phyloP scores from a whole-genome alignment of 176 grass and related monocot genomes.

The Pontederia crassipes region DNA sequence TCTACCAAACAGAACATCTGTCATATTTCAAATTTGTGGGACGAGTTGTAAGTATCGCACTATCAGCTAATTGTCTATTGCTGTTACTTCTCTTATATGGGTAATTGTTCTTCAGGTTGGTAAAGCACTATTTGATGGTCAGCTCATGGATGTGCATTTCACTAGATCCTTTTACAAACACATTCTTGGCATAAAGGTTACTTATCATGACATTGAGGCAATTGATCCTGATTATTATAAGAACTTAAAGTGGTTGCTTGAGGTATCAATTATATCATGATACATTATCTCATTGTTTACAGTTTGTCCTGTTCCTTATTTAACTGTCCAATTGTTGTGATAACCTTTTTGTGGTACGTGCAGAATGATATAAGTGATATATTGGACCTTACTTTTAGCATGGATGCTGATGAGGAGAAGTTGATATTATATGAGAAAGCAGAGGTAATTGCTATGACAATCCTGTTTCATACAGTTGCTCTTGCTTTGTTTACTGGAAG shows the following conservation, averaged over 20 bases:
- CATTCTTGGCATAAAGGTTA: slow-evolving; percentile 95
- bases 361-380: slow-evolving; percentile 97
- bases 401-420: slow-evolving; percentile 99
- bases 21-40: slow-evolving; percentile 99
- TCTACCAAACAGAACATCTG: slow-evolving; percentile 96
- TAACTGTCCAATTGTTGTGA: slow-evolving; percentile 14
- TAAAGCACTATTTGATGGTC: slow-evolving; percentile 94
- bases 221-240: slow-evolving; percentile 95
- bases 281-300: neutral
- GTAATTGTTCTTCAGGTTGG: slow-evolving; percentile 51
- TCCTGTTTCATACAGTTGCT: too few relatives aligned
- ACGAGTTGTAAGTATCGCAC: slow-evolving; percentile 64
- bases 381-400: slow-evolving; percentile 89
- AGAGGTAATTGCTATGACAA: slow-evolving; percentile 33
- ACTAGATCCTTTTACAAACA: slow-evolving; percentile 99
- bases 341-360: slow-evolving; percentile 22
- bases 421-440: slow-evolving; percentile 83
- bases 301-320: slow-evolving; percentile 2
- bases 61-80: slow-evolving; percentile 3
- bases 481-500: too few relatives aligned
- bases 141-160: slow-evolving; percentile 96
- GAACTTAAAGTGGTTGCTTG: slow-evolving; percentile 99
- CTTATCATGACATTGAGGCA: slow-evolving; percentile 99
- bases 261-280: slow-evolving; percentile 36
- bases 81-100: slow-evolving; percentile 16